Base-by-base conservation (phyloP, 805 yeast species). In the Candida quercuum region DNA sequence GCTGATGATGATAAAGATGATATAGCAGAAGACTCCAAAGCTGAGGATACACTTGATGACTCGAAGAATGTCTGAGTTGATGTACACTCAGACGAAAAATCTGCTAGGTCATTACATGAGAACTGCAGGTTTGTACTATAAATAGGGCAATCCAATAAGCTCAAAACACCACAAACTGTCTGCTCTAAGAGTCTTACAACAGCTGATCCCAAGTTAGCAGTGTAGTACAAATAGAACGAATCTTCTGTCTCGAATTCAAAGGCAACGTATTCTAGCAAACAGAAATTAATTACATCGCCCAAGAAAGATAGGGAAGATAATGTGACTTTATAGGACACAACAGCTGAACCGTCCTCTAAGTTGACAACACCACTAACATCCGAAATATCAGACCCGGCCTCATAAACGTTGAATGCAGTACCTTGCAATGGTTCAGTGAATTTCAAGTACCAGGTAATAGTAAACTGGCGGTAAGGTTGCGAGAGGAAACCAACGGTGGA, bases 401-500 rank as follows among this genome's bases (percentile, higher is more conserved):
- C n/a, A 22, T 32, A 33, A 14, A 33, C 40, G 13, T 32, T 22
- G 35, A 48, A 48, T 8, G 28, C 41, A 19, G 37, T 17, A 12
- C 48, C 50, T 35, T 39, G 32, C 7, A 39, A 10, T 2, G 36
- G 28, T 16, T 42, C 40, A 8, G 29, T 26, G 32, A 47, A 47
- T 22, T 37, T 16, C 28, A 47, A 45, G 37, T 33, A 40, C 51
- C 51, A 47, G 11, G 47, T 45, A 25, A 47, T 14, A 20, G 47
- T 39, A 21, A 28, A 31, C n/a, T 31, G 33, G 25, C 38, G 29
- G 28, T 37, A 29, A 5, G 13, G n/a, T 17, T 12, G 14, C 4
- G 33, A 32, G 5, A 34, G 12, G 9, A 39, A 6, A 2, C 33
- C 16, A 22, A 29, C 18, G 20, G 34, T 27, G 2, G 35, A 19